Base-by-base conservation (phyloP, 2,329 filamentous ascomycete genomes). In the Penicillium sp. region DNA sequence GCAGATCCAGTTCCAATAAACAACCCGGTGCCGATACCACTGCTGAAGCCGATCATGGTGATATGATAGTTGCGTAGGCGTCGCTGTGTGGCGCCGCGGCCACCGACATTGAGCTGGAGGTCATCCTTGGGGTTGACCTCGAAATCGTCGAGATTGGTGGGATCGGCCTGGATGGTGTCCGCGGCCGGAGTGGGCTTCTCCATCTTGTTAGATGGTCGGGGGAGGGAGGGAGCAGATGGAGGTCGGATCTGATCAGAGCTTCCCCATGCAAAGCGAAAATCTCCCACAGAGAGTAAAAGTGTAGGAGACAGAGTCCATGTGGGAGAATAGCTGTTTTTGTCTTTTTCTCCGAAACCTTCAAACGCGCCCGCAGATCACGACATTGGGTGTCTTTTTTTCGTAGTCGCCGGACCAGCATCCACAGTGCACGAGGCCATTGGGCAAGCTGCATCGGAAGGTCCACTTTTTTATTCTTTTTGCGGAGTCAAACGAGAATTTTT, bases 1-100 rank as follows among this genome's bases (percentile, higher is more conserved):
- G 89, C 85, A 59, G 81, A 82, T 44, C 89, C 90, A 1, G 89
- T 92, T 21, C 90, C 89, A 28, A 96, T 89, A 71, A 96, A 96
- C 13, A 96, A 78, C 52, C 92, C 91, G 6, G 89, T 92, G 39
- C 87, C 87, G 83, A 68, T 69, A 7, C 66, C 66, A 54, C 67
- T 62, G 48, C 66, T 68, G 52, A 69, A 67, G n/a, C 66, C 67
- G 47, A 70, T 70, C 67, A 70, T 69, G 37, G 59, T 67, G 26
- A 69, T 64, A 55, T 69, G 67, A 33, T 72, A 72, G 50, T 71
- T 69, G 24, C 64, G 64, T 51, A 72, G 61, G n/a, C 69, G 68
- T 16, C 70, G 68, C 48, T 72, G 70, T 10, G 67, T 66, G 11
- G 61, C 66, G 42, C 64, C 70, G 19, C 68, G 69, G 29, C 70